A percentile compares a stretch with the other conserved stretches of the same genome.
These are phyloP conservation scores for Kwoniella shandongensis DNA, from an alignment of 768 basidiomycete genomes.

Conservation along the genomic window DNA sequence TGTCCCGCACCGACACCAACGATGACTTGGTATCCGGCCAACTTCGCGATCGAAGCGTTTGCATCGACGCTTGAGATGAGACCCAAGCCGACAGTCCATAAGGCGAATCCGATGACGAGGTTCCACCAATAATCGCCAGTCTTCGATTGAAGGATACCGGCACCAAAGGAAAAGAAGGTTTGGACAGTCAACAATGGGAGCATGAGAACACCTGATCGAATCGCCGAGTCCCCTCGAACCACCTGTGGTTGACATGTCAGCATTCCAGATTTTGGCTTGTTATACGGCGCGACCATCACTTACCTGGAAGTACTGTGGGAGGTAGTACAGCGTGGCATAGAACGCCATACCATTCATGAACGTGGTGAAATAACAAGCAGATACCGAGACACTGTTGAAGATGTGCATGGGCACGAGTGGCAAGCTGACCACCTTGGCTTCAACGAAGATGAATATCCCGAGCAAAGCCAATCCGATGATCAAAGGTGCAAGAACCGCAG, in stretches of 20 bases:
- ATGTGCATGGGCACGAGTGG: conserved; percentile 76
- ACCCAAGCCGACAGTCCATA: conserved; percentile 72
- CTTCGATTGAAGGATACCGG: conserved; percentile 65
- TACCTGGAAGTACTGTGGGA: conserved; percentile 71
- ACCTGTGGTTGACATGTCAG: too few relatives aligned
- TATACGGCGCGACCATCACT: too few relatives aligned
- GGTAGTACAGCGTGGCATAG: conserved; percentile 61
- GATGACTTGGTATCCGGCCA: conserved; percentile 66
- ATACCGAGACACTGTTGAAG: conserved; percentile 66
- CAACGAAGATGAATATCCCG: conserved; percentile 66
- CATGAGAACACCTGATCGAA: conserved; percentile 66
- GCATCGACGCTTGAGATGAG: conserved; percentile 65
- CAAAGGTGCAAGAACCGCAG: conserved; percentile 64
- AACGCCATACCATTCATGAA: conserved; percentile 61
- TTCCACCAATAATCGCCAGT: conserved; percentile 69
- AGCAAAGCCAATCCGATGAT: conserved; percentile 62
- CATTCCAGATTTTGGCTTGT: too few relatives aligned
- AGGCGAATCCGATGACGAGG: conserved; percentile 64
- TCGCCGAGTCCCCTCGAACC: conserved; percentile 66
- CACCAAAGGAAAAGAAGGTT: conserved; percentile 57
- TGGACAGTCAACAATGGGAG: conserved; percentile 70
- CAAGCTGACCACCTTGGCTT: conserved; percentile 68
- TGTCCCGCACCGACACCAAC: conserved; percentile 66
- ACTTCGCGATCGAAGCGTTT: conserved; percentile 57
- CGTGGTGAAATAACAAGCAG: conserved; percentile 68